phyloP scores from a whole-genome alignment of 352 stramenopile genomes.

The Phytophthora pluvialis region DNA sequence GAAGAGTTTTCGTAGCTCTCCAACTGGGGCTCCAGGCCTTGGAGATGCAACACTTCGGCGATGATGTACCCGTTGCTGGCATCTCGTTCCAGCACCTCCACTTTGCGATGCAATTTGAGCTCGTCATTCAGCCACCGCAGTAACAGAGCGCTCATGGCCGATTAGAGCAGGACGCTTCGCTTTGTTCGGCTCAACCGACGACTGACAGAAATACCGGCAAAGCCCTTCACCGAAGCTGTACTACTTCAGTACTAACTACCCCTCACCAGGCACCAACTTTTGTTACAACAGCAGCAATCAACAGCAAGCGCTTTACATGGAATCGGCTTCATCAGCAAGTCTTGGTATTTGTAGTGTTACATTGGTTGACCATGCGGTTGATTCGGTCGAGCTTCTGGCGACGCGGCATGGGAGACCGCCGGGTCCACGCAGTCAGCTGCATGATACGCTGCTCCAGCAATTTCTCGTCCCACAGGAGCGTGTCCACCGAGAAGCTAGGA shows the following conservation, averaged over 20 bases:
- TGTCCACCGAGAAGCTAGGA: conserved; percentile 74
- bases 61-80: conserved; percentile 76
- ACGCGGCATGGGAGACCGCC: conserved; percentile 53
- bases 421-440: conserved; percentile 70
- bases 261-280: neutral
- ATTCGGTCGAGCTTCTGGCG: conserved; percentile 72
- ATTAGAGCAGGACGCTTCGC: neutral
- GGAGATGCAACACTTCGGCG: conserved; percentile 60
- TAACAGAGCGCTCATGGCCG: conserved; percentile 61
- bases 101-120: conserved; percentile 50
- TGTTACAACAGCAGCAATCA: neutral
- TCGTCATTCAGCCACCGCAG: conserved; percentile 77
- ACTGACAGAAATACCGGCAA: conserved; percentile 33
- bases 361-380: conserved; percentile 70
- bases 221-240: too few relatives aligned
- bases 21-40: conserved; percentile 55
- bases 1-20: conserved; percentile 51
- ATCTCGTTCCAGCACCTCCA: conserved; percentile 64
- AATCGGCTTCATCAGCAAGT: conserved; percentile 25
- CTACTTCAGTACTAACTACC: too few relatives aligned
- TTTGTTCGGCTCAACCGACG: conserved; percentile 25
- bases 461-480: conserved; percentile 69
- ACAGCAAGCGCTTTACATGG: conserved; percentile 10
- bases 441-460: conserved; percentile 70
- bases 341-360: conserved; percentile 53